Evolutionary conservation across 2,329 filamentous ascomycete genomes (phyloP).

Genomic region (Aureobasidium sp.): DNA sequence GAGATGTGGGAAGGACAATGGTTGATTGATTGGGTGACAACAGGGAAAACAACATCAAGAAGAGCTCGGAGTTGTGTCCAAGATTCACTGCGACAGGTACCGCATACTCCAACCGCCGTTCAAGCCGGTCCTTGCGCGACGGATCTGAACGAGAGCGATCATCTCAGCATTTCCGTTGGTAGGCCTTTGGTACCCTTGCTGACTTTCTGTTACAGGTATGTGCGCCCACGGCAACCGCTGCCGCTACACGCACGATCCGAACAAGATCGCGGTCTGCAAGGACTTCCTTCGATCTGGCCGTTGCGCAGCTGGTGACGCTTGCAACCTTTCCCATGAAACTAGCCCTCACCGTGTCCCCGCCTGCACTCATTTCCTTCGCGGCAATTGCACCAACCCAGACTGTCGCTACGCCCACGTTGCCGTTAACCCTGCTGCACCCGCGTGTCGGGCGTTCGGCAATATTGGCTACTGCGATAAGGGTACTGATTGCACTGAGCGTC

Average conservation of each 20-base stretch:
- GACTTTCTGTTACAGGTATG: constrained; percentile 50
- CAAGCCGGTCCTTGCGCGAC: constrained; percentile 7
- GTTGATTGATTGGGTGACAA: constrained; percentile 4
- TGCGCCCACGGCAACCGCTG: constrained; percentile 76
- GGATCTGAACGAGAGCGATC: not conserved
- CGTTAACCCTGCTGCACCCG: constrained; percentile 64
- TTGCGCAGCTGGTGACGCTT: constrained; percentile 68
- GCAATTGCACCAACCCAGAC: constrained; percentile 76
- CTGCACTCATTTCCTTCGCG: constrained; percentile 83
- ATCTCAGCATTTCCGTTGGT: constrained; percentile 13
- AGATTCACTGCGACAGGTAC: constrained; percentile 48
- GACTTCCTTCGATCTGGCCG: constrained; percentile 70
- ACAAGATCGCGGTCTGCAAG: constrained; percentile 85
- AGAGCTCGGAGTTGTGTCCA: constrained; percentile 62
- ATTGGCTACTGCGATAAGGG: constrained; percentile 87
- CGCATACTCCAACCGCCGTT: constrained; percentile 19
- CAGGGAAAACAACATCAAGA: constrained; percentile 42
- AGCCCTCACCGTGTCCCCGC: constrained; percentile 75
- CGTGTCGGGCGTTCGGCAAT: constrained; percentile 76
- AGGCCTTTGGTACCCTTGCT: constrained; percentile 1
- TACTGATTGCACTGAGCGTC: constrained; percentile 65
- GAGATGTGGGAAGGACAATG: not conserved
- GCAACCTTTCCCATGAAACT: constrained; percentile 84
- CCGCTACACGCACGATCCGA: constrained; percentile 71
- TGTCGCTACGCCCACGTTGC: constrained; percentile 83